phyloP scores from a whole-genome alignment of 768 basidiomycete genomes.

The Agrocybe praecox region DNA sequence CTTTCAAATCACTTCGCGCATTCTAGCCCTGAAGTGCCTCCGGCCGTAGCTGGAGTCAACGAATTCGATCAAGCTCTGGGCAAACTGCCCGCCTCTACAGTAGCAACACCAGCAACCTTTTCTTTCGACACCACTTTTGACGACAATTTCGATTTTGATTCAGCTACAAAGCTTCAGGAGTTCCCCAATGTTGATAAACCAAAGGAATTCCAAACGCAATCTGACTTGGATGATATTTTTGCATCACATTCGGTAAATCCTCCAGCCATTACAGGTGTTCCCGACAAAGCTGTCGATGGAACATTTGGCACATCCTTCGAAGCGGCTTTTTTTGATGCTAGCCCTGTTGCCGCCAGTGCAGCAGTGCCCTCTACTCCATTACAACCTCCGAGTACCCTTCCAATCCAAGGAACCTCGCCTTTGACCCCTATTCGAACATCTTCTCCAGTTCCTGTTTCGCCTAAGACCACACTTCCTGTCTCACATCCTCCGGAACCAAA shows the following conservation, averaged over 20 bases:
- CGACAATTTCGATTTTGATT: constrained; percentile 64
- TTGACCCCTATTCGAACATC: constrained; percentile 23
- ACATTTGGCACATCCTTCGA: constrained; percentile 38
- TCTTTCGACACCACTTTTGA: constrained; percentile 65
- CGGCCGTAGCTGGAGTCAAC: constrained; percentile 49
- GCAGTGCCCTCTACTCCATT: constrained; percentile 13
- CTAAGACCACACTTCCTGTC: constrained; percentile 36
- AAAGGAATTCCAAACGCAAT: not conserved
- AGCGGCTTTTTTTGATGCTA: constrained; percentile 55
- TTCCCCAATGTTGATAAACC: constrained; percentile 5
- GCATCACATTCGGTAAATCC: constrained; percentile 10
- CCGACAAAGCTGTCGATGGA: not conserved
- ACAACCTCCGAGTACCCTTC: constrained; percentile 34
- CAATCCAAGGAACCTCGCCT: constrained; percentile 17
- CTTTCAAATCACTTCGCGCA: constrained; percentile 19
- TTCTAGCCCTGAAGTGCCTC: constrained; percentile 10
- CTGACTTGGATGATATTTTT: constrained; percentile 20
- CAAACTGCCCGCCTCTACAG: constrained; percentile 42
- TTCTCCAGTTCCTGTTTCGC: constrained; percentile 38
- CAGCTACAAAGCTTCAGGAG: constrained; percentile 30
- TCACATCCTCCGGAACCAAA: constrained; percentile 31
- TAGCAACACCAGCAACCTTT: constrained; percentile 43
- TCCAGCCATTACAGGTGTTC: constrained; percentile 6
- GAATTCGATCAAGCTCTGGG: constrained; percentile 81
- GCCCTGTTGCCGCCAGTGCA: constrained; percentile 17